Conservation (phyloP, 2,329 filamentous ascomycete species). For the Exophiala dermatitidis region DNA sequence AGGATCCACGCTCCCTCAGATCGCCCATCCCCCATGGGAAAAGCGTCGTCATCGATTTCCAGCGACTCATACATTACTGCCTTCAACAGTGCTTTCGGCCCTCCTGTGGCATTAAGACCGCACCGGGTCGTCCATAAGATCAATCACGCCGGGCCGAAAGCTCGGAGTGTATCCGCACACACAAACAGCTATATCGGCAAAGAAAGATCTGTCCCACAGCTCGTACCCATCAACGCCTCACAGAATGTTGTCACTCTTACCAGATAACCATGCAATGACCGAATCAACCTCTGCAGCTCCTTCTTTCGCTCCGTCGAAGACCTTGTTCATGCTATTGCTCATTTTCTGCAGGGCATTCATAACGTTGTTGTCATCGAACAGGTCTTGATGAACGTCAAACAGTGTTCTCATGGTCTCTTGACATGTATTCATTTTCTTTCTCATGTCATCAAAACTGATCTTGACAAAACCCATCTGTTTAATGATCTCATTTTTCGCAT, state of each 20-base stretch:
- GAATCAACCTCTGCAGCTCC: conserved; percentile 14
- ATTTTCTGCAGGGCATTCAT: conserved; percentile 16
- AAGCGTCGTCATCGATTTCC: too few species aligned
- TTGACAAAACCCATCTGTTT: conserved; percentile 16
- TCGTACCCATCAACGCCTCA: neutral
- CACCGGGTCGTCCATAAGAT: too few species aligned
- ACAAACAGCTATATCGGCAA: neutral
- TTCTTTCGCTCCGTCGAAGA: conserved; percentile 14
- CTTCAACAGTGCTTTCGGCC: too few species aligned
- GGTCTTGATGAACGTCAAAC: conserved; percentile 13
- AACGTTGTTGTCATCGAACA: conserved; percentile 14
- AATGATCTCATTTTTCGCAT: conserved; percentile 3
- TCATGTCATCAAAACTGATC: conserved; percentile 10
- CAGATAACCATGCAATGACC: conserved; percentile 7
- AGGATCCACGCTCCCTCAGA: neutral
- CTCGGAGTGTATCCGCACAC: neutral
- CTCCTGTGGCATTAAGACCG: too few species aligned
- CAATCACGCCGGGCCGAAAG: neutral
- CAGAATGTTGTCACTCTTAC: neutral
- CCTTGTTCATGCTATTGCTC: conserved; percentile 15
- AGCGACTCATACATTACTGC: too few species aligned
- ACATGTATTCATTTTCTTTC: conserved; percentile 13
- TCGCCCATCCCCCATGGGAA: too few species aligned
- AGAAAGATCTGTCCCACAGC: neutral
- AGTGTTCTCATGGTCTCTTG: conserved; percentile 17